These are phyloP conservation scores for Camelina hispida DNA, from an alignment of 345 rosid genomes.

Conservation along the genomic window DNA sequence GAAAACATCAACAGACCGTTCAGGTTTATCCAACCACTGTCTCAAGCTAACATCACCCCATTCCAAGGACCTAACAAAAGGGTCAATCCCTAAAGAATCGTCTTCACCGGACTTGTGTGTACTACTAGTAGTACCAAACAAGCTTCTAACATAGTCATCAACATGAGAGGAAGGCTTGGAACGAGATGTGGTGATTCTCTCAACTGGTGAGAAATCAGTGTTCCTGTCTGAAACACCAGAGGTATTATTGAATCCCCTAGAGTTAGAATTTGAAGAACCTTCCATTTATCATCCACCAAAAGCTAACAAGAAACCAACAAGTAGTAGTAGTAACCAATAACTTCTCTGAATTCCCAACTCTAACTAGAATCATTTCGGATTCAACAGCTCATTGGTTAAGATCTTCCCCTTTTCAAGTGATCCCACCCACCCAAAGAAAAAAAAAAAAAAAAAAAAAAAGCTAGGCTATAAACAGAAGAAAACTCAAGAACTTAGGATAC, in stretches of 20 bases:
- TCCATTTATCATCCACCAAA: constrained; percentile 74
- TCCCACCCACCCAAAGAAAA: constrained; percentile 14
- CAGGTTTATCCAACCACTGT: constrained; percentile 91
- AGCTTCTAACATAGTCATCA: constrained; percentile 60
- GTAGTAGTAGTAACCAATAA: constrained; percentile 36
- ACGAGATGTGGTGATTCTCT: constrained; percentile 43
- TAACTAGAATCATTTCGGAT: constrained; percentile 53
- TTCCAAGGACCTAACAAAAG: constrained; percentile 60
- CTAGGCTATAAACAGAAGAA: constrained; percentile 23
- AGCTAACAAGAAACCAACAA: constrained; percentile 50
- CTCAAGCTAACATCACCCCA: constrained; percentile 95
- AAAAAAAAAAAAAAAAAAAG: neutral
- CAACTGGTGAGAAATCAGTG: constrained; percentile 44
- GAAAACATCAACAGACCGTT: constrained; percentile 68
- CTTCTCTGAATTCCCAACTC: constrained; percentile 50
- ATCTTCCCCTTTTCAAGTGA: constrained; percentile 27
- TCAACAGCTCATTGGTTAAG: constrained; percentile 50
- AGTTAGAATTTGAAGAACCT: constrained; percentile 79
- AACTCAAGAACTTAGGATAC: constrained; percentile 34
- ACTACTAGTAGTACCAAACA: constrained; percentile 53
- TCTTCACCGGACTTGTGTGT: constrained; percentile 41
- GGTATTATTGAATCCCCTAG: constrained; percentile 59
- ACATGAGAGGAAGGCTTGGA: constrained; percentile 52
- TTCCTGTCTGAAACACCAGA: constrained; percentile 66
- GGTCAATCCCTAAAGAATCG: constrained; percentile 59